Base-by-base conservation (phyloP, 257 asterid species). In the Capsicum pubescens region DNA sequence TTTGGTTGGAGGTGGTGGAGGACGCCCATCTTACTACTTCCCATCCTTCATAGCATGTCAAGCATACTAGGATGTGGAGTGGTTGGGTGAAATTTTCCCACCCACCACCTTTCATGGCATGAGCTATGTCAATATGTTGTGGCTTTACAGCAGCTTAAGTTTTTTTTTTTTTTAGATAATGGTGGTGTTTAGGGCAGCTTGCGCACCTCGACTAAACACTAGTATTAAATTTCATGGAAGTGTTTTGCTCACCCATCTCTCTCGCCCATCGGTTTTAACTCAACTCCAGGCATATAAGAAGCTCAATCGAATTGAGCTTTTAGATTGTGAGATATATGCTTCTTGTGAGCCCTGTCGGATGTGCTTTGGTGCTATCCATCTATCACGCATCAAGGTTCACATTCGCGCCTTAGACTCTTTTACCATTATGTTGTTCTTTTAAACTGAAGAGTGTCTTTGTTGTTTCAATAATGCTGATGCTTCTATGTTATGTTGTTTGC, bases 281-380 rank as follows among this genome's bases (percentile, higher is more conserved):
- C 35, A 68, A 87, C 78, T 89, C 79, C 97, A 97, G 98, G 98
- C 98, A 84, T 97, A 99, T 87, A 95, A 91, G 87, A 97, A 97
- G 92, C 99, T 97, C 60, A 94, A 94, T 90, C 90, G 87, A 85
- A 88, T 97, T 72, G 99, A 97, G 91, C 97, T 97, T 15, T 90
- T 99, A 9, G 98, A 97, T 86, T 97, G 99, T 66, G 99, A 95
- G 93, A 95, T 97, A 5, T 97, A 95, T 81, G 98, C 99, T 59
- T 97, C 99, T 8, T 97, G 97, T 82, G 98, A 97, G 89, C 98
- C 99, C 17, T 93, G 98, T 81, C 98, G 98, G 4, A 95, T 95
- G 99, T 97, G 99, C 91, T 95, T 97, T 80, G 99, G 99, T 32
- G 99, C 99, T 48, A 95, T 97, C 91, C 98, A 95, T 89, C 98